Evolutionary conservation across 108 stramenopile genomes (phyloP).

Genomic region (Pseudonitzschia pungens): DNA sequence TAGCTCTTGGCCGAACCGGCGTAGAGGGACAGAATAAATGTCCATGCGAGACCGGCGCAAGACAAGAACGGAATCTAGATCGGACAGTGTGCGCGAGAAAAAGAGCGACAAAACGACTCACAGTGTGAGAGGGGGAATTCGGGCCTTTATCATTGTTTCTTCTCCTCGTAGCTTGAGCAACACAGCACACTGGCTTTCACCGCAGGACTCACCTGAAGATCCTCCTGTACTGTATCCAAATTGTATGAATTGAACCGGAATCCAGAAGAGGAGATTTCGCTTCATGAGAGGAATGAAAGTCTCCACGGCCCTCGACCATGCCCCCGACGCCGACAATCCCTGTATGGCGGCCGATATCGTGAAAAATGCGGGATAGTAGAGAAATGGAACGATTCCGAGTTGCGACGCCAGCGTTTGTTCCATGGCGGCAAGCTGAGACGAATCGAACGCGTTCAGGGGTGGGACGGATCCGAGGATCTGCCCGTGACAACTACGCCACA

Average conservation of each 20-base stretch:
- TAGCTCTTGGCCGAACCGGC: conserved; percentile 53
- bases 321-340: conserved; percentile 41
- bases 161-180: neutral
- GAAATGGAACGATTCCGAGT: conserved; percentile 67
- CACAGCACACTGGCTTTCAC: neutral
- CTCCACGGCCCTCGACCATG: conserved; percentile 51
- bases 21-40: conserved; percentile 53
- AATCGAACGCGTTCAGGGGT: conserved; percentile 14
- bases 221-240: conserved; percentile 63
- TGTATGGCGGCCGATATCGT: conserved; percentile 53
- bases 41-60: conserved; percentile 62
- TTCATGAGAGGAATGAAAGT: conserved; percentile 73
- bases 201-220: conserved; percentile 40
- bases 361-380: conserved; percentile 77
- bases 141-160: too few species aligned
- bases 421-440: conserved; percentile 44
- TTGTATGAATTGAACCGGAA: conserved; percentile 72
- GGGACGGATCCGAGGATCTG: conserved; percentile 38
- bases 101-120: neutral
- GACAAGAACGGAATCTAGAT: conserved; percentile 57
- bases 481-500: conserved; percentile 52
- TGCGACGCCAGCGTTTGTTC: conserved; percentile 70
- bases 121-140: too few species aligned
- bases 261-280: conserved; percentile 72
- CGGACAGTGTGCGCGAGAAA: neutral